These are phyloP conservation scores for Allomyces macrogynus DNA, from an alignment of 192 early-diverging fungal species.

Conservation along the genomic window DNA sequence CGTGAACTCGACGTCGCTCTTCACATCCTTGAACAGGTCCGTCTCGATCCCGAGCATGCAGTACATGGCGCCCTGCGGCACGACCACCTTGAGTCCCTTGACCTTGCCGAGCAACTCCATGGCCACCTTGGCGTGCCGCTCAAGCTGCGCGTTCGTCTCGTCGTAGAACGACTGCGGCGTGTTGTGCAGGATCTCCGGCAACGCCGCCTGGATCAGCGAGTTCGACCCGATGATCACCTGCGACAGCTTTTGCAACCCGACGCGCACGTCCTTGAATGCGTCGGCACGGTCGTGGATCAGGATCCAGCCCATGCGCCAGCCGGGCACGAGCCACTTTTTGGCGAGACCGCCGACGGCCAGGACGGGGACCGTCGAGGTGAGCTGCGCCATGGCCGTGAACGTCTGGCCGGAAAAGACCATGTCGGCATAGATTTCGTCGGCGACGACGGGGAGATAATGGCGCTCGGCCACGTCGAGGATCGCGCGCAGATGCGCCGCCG, in stretches of 20 bases:
- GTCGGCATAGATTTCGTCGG: constrained; percentile 83
- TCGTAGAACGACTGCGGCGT: constrained; percentile 45
- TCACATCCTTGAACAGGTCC: constrained; percentile 44
- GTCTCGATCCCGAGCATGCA: constrained; percentile 64
- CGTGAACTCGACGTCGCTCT: constrained; percentile 59
- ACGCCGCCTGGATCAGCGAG: constrained; percentile 51
- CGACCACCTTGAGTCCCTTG: constrained; percentile 49
- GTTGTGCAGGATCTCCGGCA: constrained; percentile 56
- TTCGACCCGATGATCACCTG: constrained; percentile 65
- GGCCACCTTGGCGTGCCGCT: constrained; percentile 46
- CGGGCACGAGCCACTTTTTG: constrained; percentile 79
- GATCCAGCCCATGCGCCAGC: constrained; percentile 83
- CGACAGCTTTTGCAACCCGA: constrained; percentile 47
- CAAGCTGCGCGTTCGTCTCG: constrained; percentile 43
- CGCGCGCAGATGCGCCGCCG: constrained; percentile 42
- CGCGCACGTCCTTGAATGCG: constrained; percentile 29
- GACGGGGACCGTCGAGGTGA: constrained; percentile 65
- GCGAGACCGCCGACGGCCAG: constrained; percentile 65
- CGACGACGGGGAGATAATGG: constrained; percentile 59
- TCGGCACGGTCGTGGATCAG: constrained; percentile 46
- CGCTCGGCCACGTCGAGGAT: constrained; percentile 51
- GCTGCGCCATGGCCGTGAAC: constrained; percentile 44
- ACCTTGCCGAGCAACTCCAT: constrained; percentile 36
- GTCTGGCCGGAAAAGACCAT: constrained; percentile 45
- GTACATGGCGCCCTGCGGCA: constrained; percentile 85